Evolutionary conservation across 2,329 filamentous ascomycete species (phyloP).

Genomic region (Penicillium sp.): DNA sequence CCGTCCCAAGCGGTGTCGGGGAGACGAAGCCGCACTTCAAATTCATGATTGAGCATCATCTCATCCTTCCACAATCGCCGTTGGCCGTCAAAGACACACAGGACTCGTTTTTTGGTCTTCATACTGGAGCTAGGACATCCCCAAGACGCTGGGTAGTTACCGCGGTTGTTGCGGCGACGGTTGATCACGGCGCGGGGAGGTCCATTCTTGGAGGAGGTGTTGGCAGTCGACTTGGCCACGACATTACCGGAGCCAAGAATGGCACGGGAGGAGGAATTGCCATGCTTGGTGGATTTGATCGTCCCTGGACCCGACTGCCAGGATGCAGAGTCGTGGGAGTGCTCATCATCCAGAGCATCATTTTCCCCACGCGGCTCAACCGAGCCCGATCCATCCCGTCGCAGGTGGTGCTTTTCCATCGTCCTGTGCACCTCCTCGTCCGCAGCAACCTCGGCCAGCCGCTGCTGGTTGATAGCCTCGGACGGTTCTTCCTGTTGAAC

Average conservation of each 20-base stretch:
- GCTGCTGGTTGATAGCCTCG: constrained; percentile 53
- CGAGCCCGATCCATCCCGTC: constrained; percentile 41
- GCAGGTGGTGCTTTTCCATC: constrained; percentile 53
- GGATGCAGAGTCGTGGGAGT: constrained; percentile 45
- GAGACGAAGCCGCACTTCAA: constrained; percentile 82
- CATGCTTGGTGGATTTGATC: constrained; percentile 47
- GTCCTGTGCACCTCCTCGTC: constrained; percentile 54
- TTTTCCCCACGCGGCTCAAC: constrained; percentile 47
- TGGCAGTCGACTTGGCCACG: constrained; percentile 35
- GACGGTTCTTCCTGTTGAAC: constrained; percentile 55
- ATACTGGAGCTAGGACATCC: constrained; percentile 87
- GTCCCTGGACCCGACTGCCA: constrained; percentile 44
- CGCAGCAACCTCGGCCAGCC: constrained; percentile 54
- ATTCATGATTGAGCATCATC: constrained; percentile 95
- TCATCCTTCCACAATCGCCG: constrained; percentile 93
- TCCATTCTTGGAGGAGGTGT: constrained; percentile 69
- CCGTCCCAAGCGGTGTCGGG: constrained; percentile 70
- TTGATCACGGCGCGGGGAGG: constrained; percentile 54
- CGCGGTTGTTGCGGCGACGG: constrained; percentile 80
- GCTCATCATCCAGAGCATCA: constrained; percentile 51
- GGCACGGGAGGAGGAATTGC: constrained; percentile 45
- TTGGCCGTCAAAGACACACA: constrained; percentile 84
- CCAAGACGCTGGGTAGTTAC: constrained; percentile 91
- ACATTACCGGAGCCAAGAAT: constrained; percentile 45
- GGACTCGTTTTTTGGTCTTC: constrained; percentile 96